Evolutionary conservation across 345 rosid genomes (phyloP), one percentile per base, ranked within the genome.

Genomic region (Dovyalis caffra): DNA sequence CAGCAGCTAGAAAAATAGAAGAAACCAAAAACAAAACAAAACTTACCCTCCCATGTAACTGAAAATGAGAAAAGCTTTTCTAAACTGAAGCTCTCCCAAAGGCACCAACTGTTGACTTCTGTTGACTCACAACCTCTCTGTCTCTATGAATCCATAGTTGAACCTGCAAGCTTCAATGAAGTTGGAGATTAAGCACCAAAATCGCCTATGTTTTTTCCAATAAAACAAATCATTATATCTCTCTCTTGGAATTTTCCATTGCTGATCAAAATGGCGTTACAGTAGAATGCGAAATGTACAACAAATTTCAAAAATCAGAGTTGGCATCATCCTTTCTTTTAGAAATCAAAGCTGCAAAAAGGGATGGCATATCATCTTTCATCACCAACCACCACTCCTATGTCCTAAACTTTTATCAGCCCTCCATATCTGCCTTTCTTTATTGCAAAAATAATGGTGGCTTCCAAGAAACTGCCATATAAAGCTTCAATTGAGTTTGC

Each of bases 41-140:
- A 81, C 86, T 83, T 78, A 93, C 98, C 74, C 82, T 16, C 88
- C 93, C 32, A 89, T 78, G 74, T 91, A 93, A 81, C 72, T 90
- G 29, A 91, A 72, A 4, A 93, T 70, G 3, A 93, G 81, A 74
- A 93, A 93, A 1, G 81, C 87, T 63, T 89, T 91, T 15, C 87
- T 77, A 47, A 91, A 91, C 65, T 91, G 91, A 1, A 91, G 88
- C 37, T 88, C 90, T 20, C 87, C 80, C 64, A 90, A 76, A 4
- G 92, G 92, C 65, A 72, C 63, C 16, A 86, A 68, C 64, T 86
- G 87, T 5, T 88, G 75, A 65, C 75, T 81, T 6, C 32, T 23
- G 21, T 32, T 18, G 29, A 40, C 45, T 40, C 16, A 11, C 45
- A 10, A 10, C 45, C 16, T 40, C 45, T 40, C 47, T 40, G 45